phyloP scores from a whole-genome alignment of 2,329 filamentous ascomycete species.

The Hyphodiscus sp. region DNA sequence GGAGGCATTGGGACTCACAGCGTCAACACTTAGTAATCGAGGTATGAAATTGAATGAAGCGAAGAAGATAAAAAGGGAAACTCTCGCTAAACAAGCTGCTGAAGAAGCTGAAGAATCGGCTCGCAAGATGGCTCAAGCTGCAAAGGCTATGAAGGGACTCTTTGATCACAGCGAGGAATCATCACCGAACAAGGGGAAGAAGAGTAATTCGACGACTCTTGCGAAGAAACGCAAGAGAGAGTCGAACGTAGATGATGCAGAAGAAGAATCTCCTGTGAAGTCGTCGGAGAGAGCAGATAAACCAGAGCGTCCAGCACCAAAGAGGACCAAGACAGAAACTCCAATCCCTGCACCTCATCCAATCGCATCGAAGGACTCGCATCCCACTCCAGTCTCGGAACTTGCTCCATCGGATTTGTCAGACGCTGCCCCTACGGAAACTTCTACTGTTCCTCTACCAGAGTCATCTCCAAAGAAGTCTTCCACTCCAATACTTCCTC shows the following conservation, averaged over 20 bases:
- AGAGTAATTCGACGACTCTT: slow-evolving; percentile 8
- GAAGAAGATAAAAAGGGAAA: slow-evolving; percentile 70
- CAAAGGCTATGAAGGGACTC: slow-evolving; percentile 39
- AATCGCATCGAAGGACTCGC: slow-evolving; percentile 28
- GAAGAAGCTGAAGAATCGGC: slow-evolving; percentile 56
- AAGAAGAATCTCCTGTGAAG: slow-evolving; percentile 11
- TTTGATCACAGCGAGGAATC: slow-evolving; percentile 19
- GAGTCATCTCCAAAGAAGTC: slow-evolving; percentile 26
- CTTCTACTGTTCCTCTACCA: slow-evolving; percentile 8
- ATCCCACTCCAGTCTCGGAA: slow-evolving; percentile 22
- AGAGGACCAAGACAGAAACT: slow-evolving; percentile 52
- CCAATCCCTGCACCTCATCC: slow-evolving; percentile 42
- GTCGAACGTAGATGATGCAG: slow-evolving; percentile 15
- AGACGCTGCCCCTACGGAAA: slow-evolving; percentile 11
- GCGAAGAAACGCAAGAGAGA: slow-evolving; percentile 29
- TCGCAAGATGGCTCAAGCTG: slow-evolving; percentile 44
- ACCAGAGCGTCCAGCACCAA: slow-evolving; percentile 33
- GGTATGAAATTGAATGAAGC: slow-evolving; percentile 75
- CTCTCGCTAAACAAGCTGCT: slow-evolving; percentile 55
- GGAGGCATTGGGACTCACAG: slow-evolving; percentile 45
- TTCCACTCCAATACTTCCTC: slow-evolving; percentile 31
- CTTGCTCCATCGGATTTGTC: slow-evolving; percentile 18
- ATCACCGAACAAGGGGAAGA: slow-evolving; percentile 14
- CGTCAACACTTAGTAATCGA: slow-evolving; percentile 60
- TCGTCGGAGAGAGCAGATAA: slow-evolving; percentile 6